phyloP scores from a whole-genome alignment of 108 stramenopile species.

The Thalassiosira profunda region DNA sequence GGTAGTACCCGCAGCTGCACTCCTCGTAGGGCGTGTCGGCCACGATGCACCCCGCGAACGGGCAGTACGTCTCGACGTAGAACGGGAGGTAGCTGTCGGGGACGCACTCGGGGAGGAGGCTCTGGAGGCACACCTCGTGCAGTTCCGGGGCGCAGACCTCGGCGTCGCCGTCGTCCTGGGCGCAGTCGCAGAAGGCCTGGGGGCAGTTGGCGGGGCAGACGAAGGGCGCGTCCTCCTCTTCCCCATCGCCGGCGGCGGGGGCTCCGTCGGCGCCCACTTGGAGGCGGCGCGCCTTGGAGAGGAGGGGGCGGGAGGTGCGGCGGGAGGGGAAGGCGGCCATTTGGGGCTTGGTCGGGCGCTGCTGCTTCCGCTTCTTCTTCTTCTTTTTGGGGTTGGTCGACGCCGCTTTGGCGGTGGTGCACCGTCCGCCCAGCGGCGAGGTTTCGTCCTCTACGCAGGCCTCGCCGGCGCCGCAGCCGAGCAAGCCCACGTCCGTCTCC shows the following conservation, averaged over 20 bases:
- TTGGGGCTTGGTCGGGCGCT: neutral
- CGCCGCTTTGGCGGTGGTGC: neutral
- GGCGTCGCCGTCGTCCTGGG: conserved; percentile 11
- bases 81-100: conserved; percentile 15
- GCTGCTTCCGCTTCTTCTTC: neutral
- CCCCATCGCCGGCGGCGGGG: neutral
- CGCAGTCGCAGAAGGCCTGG: conserved; percentile 44
- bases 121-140: conserved; percentile 13
- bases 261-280: neutral
- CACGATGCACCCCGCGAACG: conserved; percentile 38
- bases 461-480: conserved; percentile 18
- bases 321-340: conserved; percentile 8
- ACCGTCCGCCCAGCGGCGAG: conserved; percentile 28
- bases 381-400: neutral
- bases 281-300: conserved; percentile 6
- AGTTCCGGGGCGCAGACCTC: conserved; percentile 24
- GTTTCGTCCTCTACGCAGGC: conserved; percentile 15
- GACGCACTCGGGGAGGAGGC: conserved; percentile 18
- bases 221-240: neutral
- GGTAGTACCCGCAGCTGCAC: conserved; percentile 31
- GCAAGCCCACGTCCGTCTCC: conserved; percentile 17
- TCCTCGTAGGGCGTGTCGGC: conserved; percentile 7
- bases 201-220: conserved; percentile 37
- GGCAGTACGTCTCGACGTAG: conserved; percentile 39
- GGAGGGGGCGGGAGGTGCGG: no score